Evolutionary conservation across 345 rosid genomes (phyloP).

Genomic region (Lumnitzera littorea): DNA sequence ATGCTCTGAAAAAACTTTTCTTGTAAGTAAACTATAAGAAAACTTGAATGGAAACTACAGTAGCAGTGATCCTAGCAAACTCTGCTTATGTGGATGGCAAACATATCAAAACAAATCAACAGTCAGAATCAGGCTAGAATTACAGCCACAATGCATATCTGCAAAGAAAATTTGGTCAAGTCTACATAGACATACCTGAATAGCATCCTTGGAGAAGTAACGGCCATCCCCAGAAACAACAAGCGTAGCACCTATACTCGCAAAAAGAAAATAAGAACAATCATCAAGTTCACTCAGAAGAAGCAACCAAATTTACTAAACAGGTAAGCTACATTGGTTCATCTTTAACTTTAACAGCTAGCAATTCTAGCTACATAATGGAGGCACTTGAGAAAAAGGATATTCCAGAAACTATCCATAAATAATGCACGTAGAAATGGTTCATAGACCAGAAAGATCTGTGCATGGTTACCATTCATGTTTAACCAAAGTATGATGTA

Average conservation of each 20-base stretch:
- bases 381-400: not conserved
- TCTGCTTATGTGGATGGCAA: no score
- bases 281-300: not conserved
- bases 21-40: no score
- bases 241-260: constrained; percentile 72
- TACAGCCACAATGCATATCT: not conserved
- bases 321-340: not conserved
- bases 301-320: not conserved
- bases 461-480: no score
- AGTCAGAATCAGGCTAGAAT: no score
- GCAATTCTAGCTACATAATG: no score
- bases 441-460: no score
- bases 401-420: not conserved
- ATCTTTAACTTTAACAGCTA: not conserved
- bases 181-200: constrained; percentile 53
- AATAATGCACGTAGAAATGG: no score
- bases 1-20: no score
- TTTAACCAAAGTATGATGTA: no score
- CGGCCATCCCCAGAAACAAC: constrained; percentile 99
- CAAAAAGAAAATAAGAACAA: constrained; percentile 5
- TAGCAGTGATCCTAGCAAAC: no score
- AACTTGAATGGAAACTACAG: no score
- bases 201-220: constrained; percentile 85
- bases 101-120: no score
- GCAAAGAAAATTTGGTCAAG: not conserved